phyloP scores from a whole-genome alignment of 108 stramenopile genomes.

The Fragilaria crotonensis region DNA sequence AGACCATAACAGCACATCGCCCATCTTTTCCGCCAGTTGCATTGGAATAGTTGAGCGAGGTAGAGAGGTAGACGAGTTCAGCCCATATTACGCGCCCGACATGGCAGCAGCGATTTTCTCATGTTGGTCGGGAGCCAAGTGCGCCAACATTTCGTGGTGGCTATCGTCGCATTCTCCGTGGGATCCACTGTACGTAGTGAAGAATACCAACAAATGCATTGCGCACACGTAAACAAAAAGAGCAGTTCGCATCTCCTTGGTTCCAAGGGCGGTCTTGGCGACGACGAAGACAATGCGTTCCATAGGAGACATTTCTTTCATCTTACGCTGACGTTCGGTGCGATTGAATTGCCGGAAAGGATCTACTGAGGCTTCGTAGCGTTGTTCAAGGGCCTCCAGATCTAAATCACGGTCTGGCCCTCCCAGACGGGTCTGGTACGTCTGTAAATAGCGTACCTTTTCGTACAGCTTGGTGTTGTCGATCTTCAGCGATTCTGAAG shows the following conservation, averaged over 20 bases:
- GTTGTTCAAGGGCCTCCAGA: slow-evolving; percentile 79
- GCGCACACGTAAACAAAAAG: slow-evolving; percentile 74
- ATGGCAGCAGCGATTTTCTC: background rate
- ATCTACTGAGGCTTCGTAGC: slow-evolving; percentile 85
- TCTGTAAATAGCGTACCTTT: slow-evolving; percentile 83
- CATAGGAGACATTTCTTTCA: slow-evolving; percentile 84
- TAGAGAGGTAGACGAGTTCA: too few species aligned
- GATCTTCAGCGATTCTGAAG: slow-evolving; percentile 62
- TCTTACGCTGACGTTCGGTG: slow-evolving; percentile 75
- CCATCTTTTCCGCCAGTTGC: too few species aligned
- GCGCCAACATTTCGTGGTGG: slow-evolving; percentile 28
- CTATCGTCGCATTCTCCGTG: slow-evolving; percentile 27
- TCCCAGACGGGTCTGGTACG: slow-evolving; percentile 31
- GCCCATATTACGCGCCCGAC: too few species aligned
- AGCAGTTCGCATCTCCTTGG: slow-evolving; percentile 78
- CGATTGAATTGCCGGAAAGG: slow-evolving; percentile 84
- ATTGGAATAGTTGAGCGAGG: too few species aligned
- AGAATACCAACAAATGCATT: slow-evolving; percentile 80
- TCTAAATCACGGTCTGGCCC: slow-evolving; percentile 62
- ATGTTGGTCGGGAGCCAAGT: slow-evolving; percentile 28
- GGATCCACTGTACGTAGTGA: slow-evolving; percentile 84
- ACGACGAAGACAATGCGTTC: slow-evolving; percentile 80
- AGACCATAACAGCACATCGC: too few species aligned
- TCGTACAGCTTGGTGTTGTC: slow-evolving; percentile 90
- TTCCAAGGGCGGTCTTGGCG: slow-evolving; percentile 70